Base-by-base conservation (phyloP, 805 yeast species). In the Trichomonascus vanleenenianus region DNA sequence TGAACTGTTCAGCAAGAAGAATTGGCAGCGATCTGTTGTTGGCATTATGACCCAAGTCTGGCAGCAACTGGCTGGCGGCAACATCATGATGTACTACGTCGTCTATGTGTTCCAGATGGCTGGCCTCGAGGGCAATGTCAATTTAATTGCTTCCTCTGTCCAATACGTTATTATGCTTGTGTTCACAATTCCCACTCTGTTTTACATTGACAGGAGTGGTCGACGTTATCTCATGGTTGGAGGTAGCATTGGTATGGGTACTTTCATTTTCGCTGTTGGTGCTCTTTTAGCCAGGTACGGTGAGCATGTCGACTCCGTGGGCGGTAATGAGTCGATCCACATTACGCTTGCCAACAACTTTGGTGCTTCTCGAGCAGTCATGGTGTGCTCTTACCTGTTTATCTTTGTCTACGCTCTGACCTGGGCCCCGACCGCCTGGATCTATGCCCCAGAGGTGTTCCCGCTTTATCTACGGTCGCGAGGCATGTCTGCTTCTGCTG, bases 381-480 rank as follows among this genome's bases (percentile, higher is more conserved):
- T 70, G 55, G 74, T 72, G 27, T 66, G 71, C 52, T 66, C 71
- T 45, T 70, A 70, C 57, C 60, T 70, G 52, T 70, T 77, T 58
- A 79, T 76, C 47, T 70, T 68, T 45, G 70, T 76, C 48, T 79
- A 77, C 47, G 72, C 73, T 25, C 49, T 57, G 14, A 59, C 71
- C 18, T 69, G 73, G 32, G 41, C 32, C 11, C 41, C 41, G 3
- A 18, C 18, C 4, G 32, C 33, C 10, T 39, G 41, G 41, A 18
- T 39, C 12, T 83, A 85, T 58, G 14, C 39, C 8, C 30, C 31
- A 11, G 95, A 86, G 63, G 83, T 84, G 57, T 76, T 82, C 67
- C 86, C 91, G 49, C 70, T 84, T 56, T 81, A 82, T 56, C 75
- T 83, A 51, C 77, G 94, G 65, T 86, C 85, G 53, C 65, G 83